Evolutionary conservation across 2,329 filamentous ascomycete species (phyloP).

Genomic region (Cladophialophora yegresii): DNA sequence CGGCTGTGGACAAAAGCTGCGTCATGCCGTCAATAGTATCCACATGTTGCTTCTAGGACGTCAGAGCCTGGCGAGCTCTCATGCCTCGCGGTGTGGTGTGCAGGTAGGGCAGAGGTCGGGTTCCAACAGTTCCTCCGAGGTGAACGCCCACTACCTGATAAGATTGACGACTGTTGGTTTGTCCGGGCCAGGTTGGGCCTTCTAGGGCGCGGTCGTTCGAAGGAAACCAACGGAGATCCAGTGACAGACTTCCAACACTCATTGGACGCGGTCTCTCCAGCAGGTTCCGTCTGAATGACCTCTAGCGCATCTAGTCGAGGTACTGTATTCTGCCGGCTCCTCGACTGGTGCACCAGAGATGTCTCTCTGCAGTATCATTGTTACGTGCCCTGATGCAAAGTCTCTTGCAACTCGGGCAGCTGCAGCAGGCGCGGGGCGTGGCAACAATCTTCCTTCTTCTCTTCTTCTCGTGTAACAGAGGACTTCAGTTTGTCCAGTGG

Average conservation of each 20-base stretch:
- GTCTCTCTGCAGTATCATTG: neutral
- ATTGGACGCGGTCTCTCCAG: neutral
- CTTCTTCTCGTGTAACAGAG: neutral
- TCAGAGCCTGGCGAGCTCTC: too few relatives aligned
- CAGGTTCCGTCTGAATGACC: neutral
- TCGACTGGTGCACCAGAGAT: neutral
- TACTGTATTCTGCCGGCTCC: neutral
- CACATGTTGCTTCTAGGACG: too few relatives aligned
- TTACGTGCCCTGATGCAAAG: neutral
- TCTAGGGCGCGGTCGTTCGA: neutral
- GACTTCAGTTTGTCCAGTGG: neutral
- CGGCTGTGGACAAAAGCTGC: too few relatives aligned
- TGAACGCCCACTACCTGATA: too few relatives aligned
- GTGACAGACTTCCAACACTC: neutral
- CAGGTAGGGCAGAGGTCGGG: too few relatives aligned
- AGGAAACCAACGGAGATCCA: neutral
- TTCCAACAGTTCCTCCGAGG: too few relatives aligned
- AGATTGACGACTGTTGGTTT: neutral
- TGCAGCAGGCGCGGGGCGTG: neutral
- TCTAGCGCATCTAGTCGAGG: neutral
- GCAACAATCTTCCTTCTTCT: neutral
- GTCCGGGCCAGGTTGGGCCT: neutral
- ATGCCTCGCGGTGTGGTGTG: too few relatives aligned
- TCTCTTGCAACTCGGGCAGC: neutral
- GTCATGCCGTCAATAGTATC: too few relatives aligned